These are phyloP conservation scores for Clavispora santaluciae DNA, from an alignment of 805 yeast species.

Conservation along the genomic window DNA sequence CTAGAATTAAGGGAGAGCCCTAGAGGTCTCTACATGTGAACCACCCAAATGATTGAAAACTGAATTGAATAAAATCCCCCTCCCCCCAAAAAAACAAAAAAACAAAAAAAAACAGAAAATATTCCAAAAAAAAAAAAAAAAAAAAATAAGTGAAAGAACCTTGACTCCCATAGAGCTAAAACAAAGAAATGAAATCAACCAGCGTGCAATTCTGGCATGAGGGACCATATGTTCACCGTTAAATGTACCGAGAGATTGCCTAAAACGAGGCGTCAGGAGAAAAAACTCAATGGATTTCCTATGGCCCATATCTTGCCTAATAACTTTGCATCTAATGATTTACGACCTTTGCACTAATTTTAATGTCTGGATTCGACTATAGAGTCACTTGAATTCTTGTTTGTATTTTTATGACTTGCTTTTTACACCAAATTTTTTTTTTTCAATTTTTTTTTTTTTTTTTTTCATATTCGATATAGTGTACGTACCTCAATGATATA, in stretches of 20 bases:
- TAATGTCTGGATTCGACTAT: constrained; percentile 2
- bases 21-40: too few species aligned
- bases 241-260: neutral
- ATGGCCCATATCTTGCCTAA: neutral
- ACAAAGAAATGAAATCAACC: neutral
- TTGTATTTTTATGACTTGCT: constrained; percentile 2
- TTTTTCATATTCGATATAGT: neutral
- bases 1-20: too few species aligned
- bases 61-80: neutral
- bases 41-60: constrained; percentile 41
- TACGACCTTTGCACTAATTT: constrained; percentile 1
- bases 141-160: constrained; percentile 2
- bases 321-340: constrained; percentile 1
- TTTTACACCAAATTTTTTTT: neutral
- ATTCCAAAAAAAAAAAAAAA: constrained; percentile 1
- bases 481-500: too few species aligned
- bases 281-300: neutral
- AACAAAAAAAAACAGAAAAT: too few species aligned
- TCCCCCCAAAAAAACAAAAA: neutral
- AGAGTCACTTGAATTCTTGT: constrained; percentile 1
- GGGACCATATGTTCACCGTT: neutral
- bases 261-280: neutral
- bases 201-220: neutral
- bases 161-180: neutral
- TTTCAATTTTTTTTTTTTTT: constrained; percentile 5